phyloP scores from a whole-genome alignment of 176 grass and related monocot genomes.

The Rhipidocladum racemiflorum region DNA sequence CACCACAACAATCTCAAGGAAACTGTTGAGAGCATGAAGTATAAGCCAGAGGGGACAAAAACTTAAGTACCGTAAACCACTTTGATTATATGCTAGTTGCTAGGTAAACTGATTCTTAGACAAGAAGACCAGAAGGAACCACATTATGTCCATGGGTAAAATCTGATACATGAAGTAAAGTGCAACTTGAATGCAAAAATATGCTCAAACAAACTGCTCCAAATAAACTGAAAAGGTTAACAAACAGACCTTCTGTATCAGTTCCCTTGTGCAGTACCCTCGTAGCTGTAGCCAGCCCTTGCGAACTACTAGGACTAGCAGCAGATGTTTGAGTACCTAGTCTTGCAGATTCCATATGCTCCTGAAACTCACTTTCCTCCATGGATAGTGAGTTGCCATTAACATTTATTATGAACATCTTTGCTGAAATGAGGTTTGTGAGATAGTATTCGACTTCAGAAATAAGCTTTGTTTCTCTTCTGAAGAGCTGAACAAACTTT shows the following conservation, averaged over 20 bases:
- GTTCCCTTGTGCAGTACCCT: slow-evolving; percentile 28
- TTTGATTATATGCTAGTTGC: not conserved
- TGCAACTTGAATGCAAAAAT: slow-evolving; percentile 7
- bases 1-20: not conserved
- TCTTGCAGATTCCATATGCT: slow-evolving; percentile 68
- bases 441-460: slow-evolving; percentile 97
- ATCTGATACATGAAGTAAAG: not conserved
- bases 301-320: slow-evolving; percentile 37
- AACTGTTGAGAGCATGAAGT: not conserved
- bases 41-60: not conserved
- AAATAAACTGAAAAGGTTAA: not conserved
- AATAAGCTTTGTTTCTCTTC: slow-evolving; percentile 80
- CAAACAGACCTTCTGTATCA: slow-evolving; percentile 41
- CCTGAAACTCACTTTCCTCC: slow-evolving; percentile 75
- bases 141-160: not conserved
- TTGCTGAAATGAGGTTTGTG: slow-evolving; percentile 79
- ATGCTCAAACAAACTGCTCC: not conserved
- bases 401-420: slow-evolving; percentile 84
- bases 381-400: slow-evolving; percentile 64
- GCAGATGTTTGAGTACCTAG: slow-evolving; percentile 42
- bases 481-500: slow-evolving; percentile 81
- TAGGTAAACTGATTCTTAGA: slow-evolving; percentile 9
- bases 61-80: not conserved
- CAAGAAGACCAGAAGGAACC: not conserved
- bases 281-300: slow-evolving; percentile 5